Evolutionary conservation across 345 rosid species (phyloP).

Genomic region (Populus alba): DNA sequence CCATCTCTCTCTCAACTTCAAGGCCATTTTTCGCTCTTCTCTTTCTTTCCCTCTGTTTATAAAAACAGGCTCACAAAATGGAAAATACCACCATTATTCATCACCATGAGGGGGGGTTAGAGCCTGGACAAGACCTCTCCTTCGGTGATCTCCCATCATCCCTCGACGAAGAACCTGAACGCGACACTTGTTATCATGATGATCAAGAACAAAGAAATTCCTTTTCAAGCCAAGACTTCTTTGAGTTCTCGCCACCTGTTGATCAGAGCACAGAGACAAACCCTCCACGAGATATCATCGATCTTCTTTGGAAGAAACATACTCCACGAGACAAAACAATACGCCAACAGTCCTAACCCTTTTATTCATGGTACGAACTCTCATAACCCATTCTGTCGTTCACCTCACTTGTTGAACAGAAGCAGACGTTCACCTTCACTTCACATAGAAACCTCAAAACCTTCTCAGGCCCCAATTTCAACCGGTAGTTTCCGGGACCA

Average conservation of each 20-base stretch:
- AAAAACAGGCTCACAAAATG: neutral
- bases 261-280: neutral
- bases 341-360: neutral
- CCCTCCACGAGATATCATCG: neutral
- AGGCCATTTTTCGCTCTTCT: too few species aligned
- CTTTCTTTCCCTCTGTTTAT: neutral
- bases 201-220: neutral
- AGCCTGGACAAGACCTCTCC: slow-evolving; percentile 1
- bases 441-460: neutral
- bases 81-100: neutral
- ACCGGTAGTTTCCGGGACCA: neutral
- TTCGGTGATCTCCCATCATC: neutral
- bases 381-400: neutral
- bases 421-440: neutral
- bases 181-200: too few species aligned
- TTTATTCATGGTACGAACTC: neutral
- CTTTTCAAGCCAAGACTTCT: neutral
- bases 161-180: neutral
- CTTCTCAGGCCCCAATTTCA: neutral
- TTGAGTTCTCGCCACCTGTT: neutral
- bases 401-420: neutral
- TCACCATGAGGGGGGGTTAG: neutral
- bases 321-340: neutral
- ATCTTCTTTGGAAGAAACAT: slow-evolving; percentile 6
- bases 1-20: neutral